Conservation (phyloP, 768 basidiomycete species). For the Harrya chromipes region DNA sequence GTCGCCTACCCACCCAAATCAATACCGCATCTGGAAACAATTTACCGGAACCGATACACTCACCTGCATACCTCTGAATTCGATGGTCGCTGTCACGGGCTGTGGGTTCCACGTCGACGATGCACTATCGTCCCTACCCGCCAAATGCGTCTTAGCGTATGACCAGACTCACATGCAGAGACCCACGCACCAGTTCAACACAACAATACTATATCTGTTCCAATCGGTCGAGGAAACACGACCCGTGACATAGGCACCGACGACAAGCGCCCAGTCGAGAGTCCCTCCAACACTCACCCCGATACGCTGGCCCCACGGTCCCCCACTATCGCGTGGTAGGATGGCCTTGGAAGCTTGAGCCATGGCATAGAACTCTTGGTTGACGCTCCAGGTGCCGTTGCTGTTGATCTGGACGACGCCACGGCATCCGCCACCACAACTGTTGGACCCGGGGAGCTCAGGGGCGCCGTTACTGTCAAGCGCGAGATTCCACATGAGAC, state of each 20-base stretch:
- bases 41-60: conserved; percentile 7
- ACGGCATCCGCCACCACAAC: conserved; percentile 65
- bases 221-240: conserved; percentile 53
- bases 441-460: conserved; percentile 58
- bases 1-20: conserved; percentile 41
- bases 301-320: conserved; percentile 67
- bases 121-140: conserved; percentile 44
- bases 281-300: conserved; percentile 58
- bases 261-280: conserved; percentile 56
- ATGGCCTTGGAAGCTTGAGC: conserved; percentile 74
- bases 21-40: background rate
- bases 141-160: background rate
- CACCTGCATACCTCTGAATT: conserved; percentile 61
- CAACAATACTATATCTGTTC: conserved; percentile 67
- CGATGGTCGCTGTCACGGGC: conserved; percentile 56
- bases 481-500: conserved; percentile 75
- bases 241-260: conserved; percentile 61
- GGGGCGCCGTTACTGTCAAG: conserved; percentile 63
- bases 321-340: conserved; percentile 62
- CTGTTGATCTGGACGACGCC: conserved; percentile 64
- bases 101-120: conserved; percentile 53
- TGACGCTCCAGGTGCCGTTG: conserved; percentile 58
- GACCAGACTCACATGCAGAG: background rate
- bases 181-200: conserved; percentile 57
- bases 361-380: conserved; percentile 78